phyloP scores from a whole-genome alignment of 2,329 filamentous ascomycete species.

The Hypoxylon sp. region DNA sequence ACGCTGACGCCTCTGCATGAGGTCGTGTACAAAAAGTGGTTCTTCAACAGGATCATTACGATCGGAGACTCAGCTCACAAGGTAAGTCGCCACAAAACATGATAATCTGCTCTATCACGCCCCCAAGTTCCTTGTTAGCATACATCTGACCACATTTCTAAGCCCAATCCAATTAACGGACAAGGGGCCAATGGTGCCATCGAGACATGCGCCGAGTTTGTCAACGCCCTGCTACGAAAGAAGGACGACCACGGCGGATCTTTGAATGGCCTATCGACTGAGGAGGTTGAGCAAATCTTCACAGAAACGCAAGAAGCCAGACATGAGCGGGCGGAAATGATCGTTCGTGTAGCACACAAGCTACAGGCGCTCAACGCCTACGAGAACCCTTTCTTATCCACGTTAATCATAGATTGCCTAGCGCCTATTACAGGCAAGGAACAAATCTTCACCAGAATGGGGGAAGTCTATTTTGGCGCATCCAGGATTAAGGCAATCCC shows the following conservation, averaged over 20 bases:
- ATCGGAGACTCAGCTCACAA: conserved; percentile 57
- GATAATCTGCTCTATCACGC: neutral
- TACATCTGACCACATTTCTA: neutral
- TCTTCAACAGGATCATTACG: conserved; percentile 52
- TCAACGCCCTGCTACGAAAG: conserved; percentile 45
- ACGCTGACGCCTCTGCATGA: conserved; percentile 56
- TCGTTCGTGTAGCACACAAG: neutral
- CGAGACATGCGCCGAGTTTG: conserved; percentile 48
- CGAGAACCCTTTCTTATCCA: neutral
- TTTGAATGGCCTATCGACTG: conserved; percentile 32
- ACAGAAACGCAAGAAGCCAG: conserved; percentile 43
- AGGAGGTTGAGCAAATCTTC: conserved; percentile 40
- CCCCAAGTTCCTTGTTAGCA: neutral
- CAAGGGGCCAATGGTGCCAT: conserved; percentile 53
- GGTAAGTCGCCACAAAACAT: conserved; percentile 39
- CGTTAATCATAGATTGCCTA: neutral
- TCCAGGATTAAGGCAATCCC: neutral
- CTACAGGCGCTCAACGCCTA: neutral
- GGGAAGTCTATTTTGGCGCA: neutral
- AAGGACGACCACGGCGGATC: conserved; percentile 12
- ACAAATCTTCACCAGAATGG: neutral
- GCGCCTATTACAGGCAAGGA: neutral
- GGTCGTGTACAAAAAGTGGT: conserved; percentile 55
- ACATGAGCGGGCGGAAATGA: conserved; percentile 1
- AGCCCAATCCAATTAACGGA: conserved; percentile 51